Evolutionary conservation across 306 rosid genomes (phyloP), one percentile per base, ranked within the genome.

Genomic region (Sicyos edulis): DNA sequence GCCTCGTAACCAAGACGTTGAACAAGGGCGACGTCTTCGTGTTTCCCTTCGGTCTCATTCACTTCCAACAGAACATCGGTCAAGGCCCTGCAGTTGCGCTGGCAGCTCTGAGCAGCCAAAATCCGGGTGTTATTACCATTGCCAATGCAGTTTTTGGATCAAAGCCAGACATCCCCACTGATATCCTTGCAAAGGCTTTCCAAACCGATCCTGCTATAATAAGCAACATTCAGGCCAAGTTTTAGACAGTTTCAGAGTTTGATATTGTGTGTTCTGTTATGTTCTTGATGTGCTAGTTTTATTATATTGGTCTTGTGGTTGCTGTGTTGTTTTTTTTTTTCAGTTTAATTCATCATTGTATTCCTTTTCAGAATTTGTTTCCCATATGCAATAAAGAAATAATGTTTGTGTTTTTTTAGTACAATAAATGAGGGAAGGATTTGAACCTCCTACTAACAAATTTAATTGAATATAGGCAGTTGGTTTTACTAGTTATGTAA

Each of bases 71-170:
- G 34, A 83, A 80, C 22, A 8, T 71, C 6, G 79, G 58, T 0
- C 16, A 67, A 9, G 24, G 50, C 15, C 69, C 65, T 10, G 83
- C 83, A 0, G 54, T 64, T 0, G 86, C 86, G 19, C 42, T 82
- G 56, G 68, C 83, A 26, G 78, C 82, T 66, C 52, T 83, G 9
- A 83, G 76, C 72, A 80, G 84, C 71, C 83, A 83, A 52, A 83
- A 80, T 64, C 82, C 87, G 0, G 86, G 83, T 10, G 80, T 75
- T 37, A 6, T 77, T 17, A 79, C 77, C 10, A 29, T 79, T 76
- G 83, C 79, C 0, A 74, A 82, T n/a, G 73, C 75, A 0, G 81
- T 79, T 10, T 82, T 82, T 47, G 86, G 83, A 15, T 76, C 81
- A 8, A 67, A 16, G 62, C 81, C 83, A 0, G 60, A 74, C 13